Evolutionary conservation across 257 asterid species (phyloP).

Genomic region (Asclepias syriaca): DNA sequence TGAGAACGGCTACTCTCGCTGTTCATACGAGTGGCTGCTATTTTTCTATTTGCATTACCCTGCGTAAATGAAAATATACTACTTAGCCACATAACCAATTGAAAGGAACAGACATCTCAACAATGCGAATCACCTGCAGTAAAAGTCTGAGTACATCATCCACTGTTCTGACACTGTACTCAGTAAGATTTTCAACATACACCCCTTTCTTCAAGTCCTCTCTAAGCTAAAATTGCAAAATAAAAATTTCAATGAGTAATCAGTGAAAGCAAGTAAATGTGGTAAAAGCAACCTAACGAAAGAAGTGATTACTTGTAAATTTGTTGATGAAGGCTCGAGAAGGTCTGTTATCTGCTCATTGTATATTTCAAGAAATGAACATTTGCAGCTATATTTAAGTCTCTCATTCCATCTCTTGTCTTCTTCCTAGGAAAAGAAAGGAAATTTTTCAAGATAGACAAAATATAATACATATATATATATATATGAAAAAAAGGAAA

Average conservation of each 20-base stretch:
- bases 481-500: no score
- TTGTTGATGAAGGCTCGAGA: slow-evolving; percentile 79
- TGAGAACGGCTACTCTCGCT: slow-evolving; percentile 90
- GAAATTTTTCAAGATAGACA: slow-evolving; percentile 1
- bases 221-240: slow-evolving; percentile 46
- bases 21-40: slow-evolving; percentile 81
- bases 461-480: no score
- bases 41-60: slow-evolving; percentile 87
- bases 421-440: slow-evolving; percentile 52
- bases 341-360: slow-evolving; percentile 92
- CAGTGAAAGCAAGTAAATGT: neutral
- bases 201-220: slow-evolving; percentile 85
- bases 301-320: slow-evolving; percentile 48
- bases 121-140: slow-evolving; percentile 55
- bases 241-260: neutral
- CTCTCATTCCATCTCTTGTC: slow-evolving; percentile 57
- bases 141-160: slow-evolving; percentile 61
- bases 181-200: slow-evolving; percentile 79
- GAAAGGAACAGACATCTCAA: slow-evolving; percentile 17
- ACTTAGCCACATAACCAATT: slow-evolving; percentile 6
- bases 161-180: slow-evolving; percentile 54
- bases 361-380: slow-evolving; percentile 85
- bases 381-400: slow-evolving; percentile 73
- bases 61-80: slow-evolving; percentile 27
- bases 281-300: slow-evolving; percentile 1